A percentile compares a stretch with the other conserved stretches of the same genome.
Conservation (phyloP, 75 land plant species). For the Selaginella moellendorffii region DNA sequence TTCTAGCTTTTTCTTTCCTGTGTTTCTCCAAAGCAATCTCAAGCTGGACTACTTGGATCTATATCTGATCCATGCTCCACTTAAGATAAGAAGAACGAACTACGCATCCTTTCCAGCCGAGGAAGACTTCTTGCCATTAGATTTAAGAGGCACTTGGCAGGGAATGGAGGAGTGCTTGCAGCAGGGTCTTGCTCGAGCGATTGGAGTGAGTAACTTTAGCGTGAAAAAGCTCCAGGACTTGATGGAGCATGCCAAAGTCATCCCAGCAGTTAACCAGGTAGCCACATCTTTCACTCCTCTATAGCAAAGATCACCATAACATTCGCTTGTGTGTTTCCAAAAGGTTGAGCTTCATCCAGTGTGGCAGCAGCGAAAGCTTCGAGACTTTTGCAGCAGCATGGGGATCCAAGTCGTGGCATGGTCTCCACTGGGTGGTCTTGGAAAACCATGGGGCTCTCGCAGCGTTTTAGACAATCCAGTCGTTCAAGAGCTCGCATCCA, state of each 20-base stretch:
- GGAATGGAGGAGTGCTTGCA: slow-evolving; percentile 42
- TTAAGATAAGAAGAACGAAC: slow-evolving; percentile 32
- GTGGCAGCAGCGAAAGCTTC: slow-evolving; percentile 45
- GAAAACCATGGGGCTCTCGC: not conserved
- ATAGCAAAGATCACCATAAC: not conserved
- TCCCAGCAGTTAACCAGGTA: slow-evolving; percentile 64
- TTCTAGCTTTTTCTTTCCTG: not conserved
- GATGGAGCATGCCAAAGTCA: slow-evolving; percentile 26
- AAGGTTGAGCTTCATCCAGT: slow-evolving; percentile 58
- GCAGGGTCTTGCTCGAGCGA: slow-evolving; percentile 31
- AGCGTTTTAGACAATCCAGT: not conserved
- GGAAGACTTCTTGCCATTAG: slow-evolving; percentile 25
- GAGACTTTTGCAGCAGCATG: slow-evolving; percentile 18
- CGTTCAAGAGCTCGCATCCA: not conserved
- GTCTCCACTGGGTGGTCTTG: slow-evolving; percentile 43
- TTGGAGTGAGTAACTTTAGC: slow-evolving; percentile 67
- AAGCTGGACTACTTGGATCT: slow-evolving; percentile 57
- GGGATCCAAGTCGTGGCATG: slow-evolving; percentile 26
- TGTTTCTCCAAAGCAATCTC: not conserved
- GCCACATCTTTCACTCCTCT: not conserved
- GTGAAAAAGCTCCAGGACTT: slow-evolving; percentile 36
- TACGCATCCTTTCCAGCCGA: not conserved
- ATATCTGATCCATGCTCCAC: slow-evolving; percentile 65
- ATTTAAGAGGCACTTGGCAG: slow-evolving; percentile 37
- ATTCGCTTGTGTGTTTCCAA: not conserved